Evolutionary conservation across 208 protist species (phyloP), one percentile per base, ranked within the genome.

Genomic region (Wallacemonas sp.): DNA sequence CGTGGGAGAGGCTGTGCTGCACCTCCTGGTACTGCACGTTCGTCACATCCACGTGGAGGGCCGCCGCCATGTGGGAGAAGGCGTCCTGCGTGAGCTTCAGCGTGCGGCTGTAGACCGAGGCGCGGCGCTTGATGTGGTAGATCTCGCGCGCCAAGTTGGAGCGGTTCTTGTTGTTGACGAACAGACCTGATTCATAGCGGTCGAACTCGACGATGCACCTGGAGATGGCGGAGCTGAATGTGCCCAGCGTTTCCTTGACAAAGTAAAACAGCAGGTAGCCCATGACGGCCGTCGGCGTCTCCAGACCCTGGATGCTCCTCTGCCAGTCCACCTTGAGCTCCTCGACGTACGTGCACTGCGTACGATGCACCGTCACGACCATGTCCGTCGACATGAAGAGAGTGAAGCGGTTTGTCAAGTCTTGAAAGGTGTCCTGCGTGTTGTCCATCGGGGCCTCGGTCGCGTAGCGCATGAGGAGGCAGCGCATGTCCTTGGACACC

Each of bases 101-200:
- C 11, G 80, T 83, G 22, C 88, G 80, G 11, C 71, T 75, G 63
- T 88, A 94, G 44, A 87, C 85, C 26, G 84, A 84, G 49, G 84
- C 84, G 38, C 88, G 85, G 18, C 88, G 85, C 63, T 94, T 91
- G 61, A 94, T 88, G 76, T 90, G 82, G 61, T 91, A 89, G 36
- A 94, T 94, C 59, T 86, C 70, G 3, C 85, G 82, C 26, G 85
- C 82, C 75, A 90, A 59, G 20, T 73, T 52, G 16, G 75, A 79
- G 25, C 82, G 88, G 23, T 84, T 74, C 39, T 52, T 32, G 39
- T 67, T 65, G 23, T 73, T 65, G 62, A 74, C 73, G 71, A 94
- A 94, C 42, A 91, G 73, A 23, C 70, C 74, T 18, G 84, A 81
- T 63, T 94, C 85, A 65, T 89, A 88, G 8, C 39, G 57, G 64